Evolutionary conservation across 2,329 filamentous ascomycete species (phyloP), one percentile per base, ranked within the genome.

Genomic region (Sclerotinia glacialis): DNA sequence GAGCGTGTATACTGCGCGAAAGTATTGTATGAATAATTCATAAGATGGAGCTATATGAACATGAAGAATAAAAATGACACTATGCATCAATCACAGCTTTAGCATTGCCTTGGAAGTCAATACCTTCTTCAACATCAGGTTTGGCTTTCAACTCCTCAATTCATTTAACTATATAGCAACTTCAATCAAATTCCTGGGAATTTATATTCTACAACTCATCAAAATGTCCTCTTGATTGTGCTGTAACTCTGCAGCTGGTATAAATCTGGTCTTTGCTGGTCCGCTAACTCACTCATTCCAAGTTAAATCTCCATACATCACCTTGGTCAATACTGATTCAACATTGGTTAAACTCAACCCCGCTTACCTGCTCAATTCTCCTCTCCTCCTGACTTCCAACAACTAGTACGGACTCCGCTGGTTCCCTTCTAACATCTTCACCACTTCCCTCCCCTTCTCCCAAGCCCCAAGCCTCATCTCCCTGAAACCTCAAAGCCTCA

Each of bases 401-500:
- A 31, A 12, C 14, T 14, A 31, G n/a, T 34, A 11, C 42, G 21
- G 28, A 12, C 28, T 47, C 42, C 28, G 1, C 26, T 28, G 2
- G 5, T 16, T 26, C 21, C 46, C 16, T 21, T 11, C 2, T 11
- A 50, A 9, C 23, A 42, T 63, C n/a, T 8, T 16, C 59, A 28
- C 31, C n/a, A 6, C 37, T 5, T 3, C 37, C 5, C 37, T 40
- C 37, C 9, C 11, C 31, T 28, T 58, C 50, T 3, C n/a, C 52
- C 26, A 5, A 16, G 34, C 18, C 34, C 72, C 72, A 89, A 72
- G 82, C 78, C 47, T 82, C 78, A 8, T 81, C 76, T 67, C 83
- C 81, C 73, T 93, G 91, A 72, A 90, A 93, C 68, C 85, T 85
- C 67, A 92, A 76, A 11, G 85, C 88, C 72, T 94, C 87, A 71